phyloP scores from a whole-genome alignment of 371 early-diverging fungal species.

The Mucor velutinosus region DNA sequence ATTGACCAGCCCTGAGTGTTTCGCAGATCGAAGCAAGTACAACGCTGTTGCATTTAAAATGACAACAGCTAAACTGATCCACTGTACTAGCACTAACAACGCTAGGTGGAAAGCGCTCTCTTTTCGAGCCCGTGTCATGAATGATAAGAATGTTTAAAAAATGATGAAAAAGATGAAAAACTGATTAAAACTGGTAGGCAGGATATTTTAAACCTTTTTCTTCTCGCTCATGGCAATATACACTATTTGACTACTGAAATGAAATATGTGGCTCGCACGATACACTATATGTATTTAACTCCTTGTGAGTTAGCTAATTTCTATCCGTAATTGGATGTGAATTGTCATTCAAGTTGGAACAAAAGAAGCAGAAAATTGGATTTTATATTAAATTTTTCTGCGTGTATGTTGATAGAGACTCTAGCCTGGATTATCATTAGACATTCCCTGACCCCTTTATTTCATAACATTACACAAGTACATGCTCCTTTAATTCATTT shows the following conservation, averaged over 20 bases:
- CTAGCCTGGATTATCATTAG: neutral
- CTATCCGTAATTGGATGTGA: neutral
- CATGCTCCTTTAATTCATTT: neutral
- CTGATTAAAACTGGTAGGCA: neutral
- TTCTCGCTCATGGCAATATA: neutral
- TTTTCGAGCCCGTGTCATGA: slow-evolving; percentile 24
- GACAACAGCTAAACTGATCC: slow-evolving; percentile 25
- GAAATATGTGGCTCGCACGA: neutral
- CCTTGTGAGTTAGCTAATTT: neutral
- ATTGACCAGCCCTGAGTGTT: slow-evolving; percentile 11
- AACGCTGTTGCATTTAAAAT: slow-evolving; percentile 28
- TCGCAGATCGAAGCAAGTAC: slow-evolving; percentile 7
- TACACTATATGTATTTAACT: neutral
- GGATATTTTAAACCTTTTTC: neutral
- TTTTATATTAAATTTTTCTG: neutral
- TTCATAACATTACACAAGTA: neutral
- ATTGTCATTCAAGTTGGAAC: neutral
- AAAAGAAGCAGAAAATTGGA: neutral
- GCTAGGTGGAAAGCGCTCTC: slow-evolving; percentile 22
- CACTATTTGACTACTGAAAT: neutral
- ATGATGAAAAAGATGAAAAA: slow-evolving; percentile 9
- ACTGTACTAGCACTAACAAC: slow-evolving; percentile 19
- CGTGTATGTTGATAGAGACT: neutral
- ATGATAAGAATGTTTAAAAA: slow-evolving; percentile 1
- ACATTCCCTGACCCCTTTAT: neutral